Evolutionary conservation across 352 stramenopile genomes (phyloP).

Genomic region (Phytophthora podocarpi): DNA sequence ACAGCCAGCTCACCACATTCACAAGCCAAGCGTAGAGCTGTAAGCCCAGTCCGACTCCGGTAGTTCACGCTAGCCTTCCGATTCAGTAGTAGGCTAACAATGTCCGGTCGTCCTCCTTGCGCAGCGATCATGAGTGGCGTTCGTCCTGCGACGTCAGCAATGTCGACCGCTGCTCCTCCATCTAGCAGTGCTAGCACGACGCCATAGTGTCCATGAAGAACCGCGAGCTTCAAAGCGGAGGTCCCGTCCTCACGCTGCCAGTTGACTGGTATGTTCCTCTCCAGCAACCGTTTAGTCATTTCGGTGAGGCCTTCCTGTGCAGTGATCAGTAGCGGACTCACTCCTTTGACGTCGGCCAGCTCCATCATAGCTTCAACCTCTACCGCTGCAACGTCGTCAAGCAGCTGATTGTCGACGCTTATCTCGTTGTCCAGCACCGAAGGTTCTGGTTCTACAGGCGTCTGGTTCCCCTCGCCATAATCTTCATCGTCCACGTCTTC

Average conservation of each 20-base stretch:
- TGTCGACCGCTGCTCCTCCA: constrained; percentile 26
- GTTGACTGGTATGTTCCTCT: constrained; percentile 24
- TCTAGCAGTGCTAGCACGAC: constrained; percentile 25
- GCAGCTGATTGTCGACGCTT: constrained; percentile 13
- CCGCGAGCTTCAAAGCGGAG: constrained; percentile 30
- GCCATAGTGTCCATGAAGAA: constrained; percentile 19
- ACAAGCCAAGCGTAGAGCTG: constrained; percentile 26
- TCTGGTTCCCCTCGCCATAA: constrained; percentile 4
- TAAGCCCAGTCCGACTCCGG: constrained; percentile 13
- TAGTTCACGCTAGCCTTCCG: constrained; percentile 27
- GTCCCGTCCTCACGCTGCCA: constrained; percentile 16
- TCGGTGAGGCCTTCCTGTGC: constrained; percentile 27
- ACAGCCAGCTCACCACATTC: constrained; percentile 15
- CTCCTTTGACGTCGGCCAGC: constrained; percentile 7
- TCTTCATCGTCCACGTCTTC: neutral
- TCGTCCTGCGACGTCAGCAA: constrained; percentile 10
- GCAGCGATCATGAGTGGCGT: constrained; percentile 27
- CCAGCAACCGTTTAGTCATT: constrained; percentile 18
- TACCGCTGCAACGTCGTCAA: constrained; percentile 4
- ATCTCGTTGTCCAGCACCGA: constrained; percentile 2
- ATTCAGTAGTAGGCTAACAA: constrained; percentile 25
- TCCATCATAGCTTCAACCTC: constrained; percentile 22
- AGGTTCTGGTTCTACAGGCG: neutral
- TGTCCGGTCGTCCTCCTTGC: constrained; percentile 9
- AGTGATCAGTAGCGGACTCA: constrained; percentile 33